Evolutionary conservation across 192 early-diverging fungal genomes (phyloP).

Genomic region (Entrophospora sp.): DNA sequence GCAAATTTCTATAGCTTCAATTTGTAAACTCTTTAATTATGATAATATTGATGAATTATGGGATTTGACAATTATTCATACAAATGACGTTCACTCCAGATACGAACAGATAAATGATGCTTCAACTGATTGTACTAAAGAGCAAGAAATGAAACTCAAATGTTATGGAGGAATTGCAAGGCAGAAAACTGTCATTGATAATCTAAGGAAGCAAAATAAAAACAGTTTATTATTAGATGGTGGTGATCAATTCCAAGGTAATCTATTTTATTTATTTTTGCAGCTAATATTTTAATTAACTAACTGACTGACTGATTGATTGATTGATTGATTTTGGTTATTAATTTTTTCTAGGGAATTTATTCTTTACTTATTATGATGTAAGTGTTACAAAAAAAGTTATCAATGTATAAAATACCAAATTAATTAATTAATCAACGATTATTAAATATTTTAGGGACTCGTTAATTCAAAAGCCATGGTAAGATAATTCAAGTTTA

Average conservation of each 20-base stretch:
- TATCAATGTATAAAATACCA: not conserved
- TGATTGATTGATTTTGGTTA: not conserved
- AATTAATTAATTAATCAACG: not conserved
- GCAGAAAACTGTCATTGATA: conserved; percentile 48
- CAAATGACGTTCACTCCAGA: conserved; percentile 34
- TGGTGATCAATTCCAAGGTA: conserved; percentile 53
- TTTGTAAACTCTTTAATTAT: too few relatives aligned
- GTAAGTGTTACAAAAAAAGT: conserved; percentile 10
- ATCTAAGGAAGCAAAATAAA: conserved; percentile 38
- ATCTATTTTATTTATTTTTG: not conserved
- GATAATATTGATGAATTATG: conserved; percentile 28
- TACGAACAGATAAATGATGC: conserved; percentile 28
- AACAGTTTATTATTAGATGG: conserved; percentile 60
- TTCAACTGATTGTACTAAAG: conserved; percentile 25
- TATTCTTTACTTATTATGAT: conserved; percentile 60
- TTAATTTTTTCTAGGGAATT: conserved; percentile 33
- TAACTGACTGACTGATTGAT: not conserved
- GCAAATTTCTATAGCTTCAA: too few relatives aligned
- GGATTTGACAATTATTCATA: conserved; percentile 35
- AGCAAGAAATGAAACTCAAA: conserved; percentile 20
- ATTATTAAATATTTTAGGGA: conserved; percentile 23
- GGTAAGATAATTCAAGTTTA: not conserved
- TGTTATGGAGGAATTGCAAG: conserved; percentile 55
- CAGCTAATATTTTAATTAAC: not conserved
- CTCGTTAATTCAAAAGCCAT: conserved; percentile 47